Base-by-base conservation (phyloP, 1,284 basidiomycete genomes). In the Trametes versicolor region DNA sequence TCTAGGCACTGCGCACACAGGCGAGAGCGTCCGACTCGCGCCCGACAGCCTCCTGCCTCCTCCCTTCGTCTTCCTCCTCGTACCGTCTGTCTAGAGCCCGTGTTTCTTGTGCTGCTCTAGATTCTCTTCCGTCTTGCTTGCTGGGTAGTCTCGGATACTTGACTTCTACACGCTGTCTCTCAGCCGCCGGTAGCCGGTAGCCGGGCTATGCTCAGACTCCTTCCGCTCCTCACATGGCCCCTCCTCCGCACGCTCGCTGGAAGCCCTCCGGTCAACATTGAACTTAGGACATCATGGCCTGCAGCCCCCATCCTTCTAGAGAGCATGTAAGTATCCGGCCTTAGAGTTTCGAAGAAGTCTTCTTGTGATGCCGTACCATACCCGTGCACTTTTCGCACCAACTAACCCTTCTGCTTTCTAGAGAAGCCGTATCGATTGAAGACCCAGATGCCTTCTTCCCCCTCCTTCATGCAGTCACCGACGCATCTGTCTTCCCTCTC, bases 201-300 rank as follows among this genome's bases (percentile, higher is more conserved):
- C 45, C 19, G 53, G 48, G 51, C 43, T 49, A 69, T 69, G 68
- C 62, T 69, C 37, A 37, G 63, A 49, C 39, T 57, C 32, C 39
- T 49, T 27, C 48, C 25, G 12, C 25, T 66, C 19, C 57, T 66
- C 32, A 47, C 58, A 60, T 69, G 68, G 68, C 63, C 64, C 34
- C 34, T 63, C 21, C 63, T 66, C 17, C 50, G 10, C 43, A 5
- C 55, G 25, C 47, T 29, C n/a, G 65, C 68, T 53, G 51, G 37
- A 29, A 71, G 66, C 45, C 92, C 93, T 15, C 89, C 92, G 1
- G 89, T 97, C 17, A 89, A 89, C 62, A 90, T 97, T 25, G 85
- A 88, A 41, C 81, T 98, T 32, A 85, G 87, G 67, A 91, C 95
- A 1, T 92, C 92, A 57, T 98, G 96, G 94, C 77, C 86, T 4